A percentile compares a stretch with the other conserved stretches of the same genome.
phyloP scores from a whole-genome alignment of 176 grass and related monocot species.

The Avena insularis region DNA sequence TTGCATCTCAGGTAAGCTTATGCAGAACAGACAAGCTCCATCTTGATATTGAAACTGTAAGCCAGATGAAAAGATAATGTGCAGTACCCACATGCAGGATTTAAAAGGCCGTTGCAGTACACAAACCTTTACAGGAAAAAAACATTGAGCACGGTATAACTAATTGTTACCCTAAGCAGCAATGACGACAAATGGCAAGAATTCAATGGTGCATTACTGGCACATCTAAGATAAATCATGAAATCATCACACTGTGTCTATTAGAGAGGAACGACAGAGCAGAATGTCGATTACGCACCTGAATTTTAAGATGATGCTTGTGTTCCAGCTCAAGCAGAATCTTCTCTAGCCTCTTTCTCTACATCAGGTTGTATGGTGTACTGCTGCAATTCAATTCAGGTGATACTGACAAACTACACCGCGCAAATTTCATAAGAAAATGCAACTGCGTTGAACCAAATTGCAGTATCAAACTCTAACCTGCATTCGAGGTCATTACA shows the following conservation, averaged over 20 bases:
- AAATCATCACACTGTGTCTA: neutral
- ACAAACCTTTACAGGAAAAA: slow-evolving; percentile 15
- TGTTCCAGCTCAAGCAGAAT: slow-evolving; percentile 76
- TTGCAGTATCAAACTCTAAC: slow-evolving; percentile 18
- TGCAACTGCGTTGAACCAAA: neutral
- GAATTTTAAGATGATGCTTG: slow-evolving; percentile 63
- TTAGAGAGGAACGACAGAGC: neutral
- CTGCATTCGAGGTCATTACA: slow-evolving; percentile 32
- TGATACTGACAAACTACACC: neutral
- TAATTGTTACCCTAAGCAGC: slow-evolving; percentile 7
- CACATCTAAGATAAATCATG: neutral
- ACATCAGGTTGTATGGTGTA: slow-evolving; percentile 52
- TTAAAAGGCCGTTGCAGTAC: neutral
- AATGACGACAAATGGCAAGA: neutral
- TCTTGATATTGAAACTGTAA: neutral
- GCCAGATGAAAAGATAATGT: slow-evolving; percentile 9
- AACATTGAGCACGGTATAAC: neutral
- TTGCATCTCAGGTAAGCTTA: neutral
- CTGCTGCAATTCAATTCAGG: neutral
- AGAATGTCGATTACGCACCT: slow-evolving; percentile 47
- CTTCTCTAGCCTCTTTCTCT: slow-evolving; percentile 70
- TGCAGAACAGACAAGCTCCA: neutral
- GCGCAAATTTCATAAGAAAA: neutral
- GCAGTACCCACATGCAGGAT: neutral
- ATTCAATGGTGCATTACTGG: neutral